Conservation (phyloP, 169 alveolate species). For the Plasmodium coatneyi region DNA sequence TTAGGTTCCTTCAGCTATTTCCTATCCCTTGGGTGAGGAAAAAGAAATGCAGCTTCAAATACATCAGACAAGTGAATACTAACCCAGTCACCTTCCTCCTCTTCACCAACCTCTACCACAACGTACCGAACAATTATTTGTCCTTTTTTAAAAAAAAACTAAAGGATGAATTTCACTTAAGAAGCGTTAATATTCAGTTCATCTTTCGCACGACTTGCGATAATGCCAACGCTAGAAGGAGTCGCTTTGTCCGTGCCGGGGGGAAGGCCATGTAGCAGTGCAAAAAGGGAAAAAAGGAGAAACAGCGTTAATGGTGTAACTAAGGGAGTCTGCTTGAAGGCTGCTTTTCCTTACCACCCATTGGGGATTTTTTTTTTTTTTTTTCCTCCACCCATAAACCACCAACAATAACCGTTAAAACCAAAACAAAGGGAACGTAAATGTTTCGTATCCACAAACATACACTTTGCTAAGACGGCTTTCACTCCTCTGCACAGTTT, state of each 20-base stretch:
- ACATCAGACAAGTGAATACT: conserved; percentile 31
- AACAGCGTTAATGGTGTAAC: background rate
- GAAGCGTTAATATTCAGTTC: conserved; percentile 35
- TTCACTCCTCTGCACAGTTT: background rate
- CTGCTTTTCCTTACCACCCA: background rate
- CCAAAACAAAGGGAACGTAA: background rate
- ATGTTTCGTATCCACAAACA: background rate
- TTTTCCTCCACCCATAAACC: background rate
- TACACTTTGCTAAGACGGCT: background rate
- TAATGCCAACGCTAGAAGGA: conserved; percentile 2
- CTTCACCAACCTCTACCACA: conserved; percentile 38
- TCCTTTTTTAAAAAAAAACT: conserved; percentile 56
- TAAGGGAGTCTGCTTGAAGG: background rate
- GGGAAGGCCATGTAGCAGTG: background rate
- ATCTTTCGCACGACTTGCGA: conserved; percentile 66
- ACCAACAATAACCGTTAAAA: background rate
- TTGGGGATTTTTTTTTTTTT: no score
- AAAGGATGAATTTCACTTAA: conserved; percentile 36
- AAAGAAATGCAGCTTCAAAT: conserved; percentile 55
- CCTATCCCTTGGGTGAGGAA: conserved; percentile 69
- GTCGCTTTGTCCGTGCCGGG: background rate
- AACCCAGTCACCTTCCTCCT: conserved; percentile 56
- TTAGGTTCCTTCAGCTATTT: conserved; percentile 24
- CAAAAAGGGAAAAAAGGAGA: background rate
- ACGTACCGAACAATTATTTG: conserved; percentile 48